Base-by-base conservation (phyloP, 768 basidiomycete species). In the Mrakia hoshinonis region DNA sequence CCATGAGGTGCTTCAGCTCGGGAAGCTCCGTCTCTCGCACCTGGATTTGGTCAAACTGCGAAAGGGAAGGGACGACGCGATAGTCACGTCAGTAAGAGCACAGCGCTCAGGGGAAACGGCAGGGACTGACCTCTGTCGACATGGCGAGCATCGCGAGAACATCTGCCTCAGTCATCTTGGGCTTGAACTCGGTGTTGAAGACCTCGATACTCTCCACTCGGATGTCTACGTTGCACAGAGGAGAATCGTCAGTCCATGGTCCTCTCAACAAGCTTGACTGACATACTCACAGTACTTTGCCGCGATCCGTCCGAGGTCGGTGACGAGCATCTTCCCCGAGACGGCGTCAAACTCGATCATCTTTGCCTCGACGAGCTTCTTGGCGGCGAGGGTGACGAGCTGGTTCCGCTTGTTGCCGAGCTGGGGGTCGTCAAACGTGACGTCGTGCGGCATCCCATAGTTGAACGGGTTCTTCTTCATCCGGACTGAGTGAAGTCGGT, bases 271-370 rank as follows among this genome's bases (percentile, higher is more conserved):
- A n/a, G n/a, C n/a, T n/a, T n/a, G n/a, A n/a, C n/a, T n/a, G n/a
- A n/a, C n/a, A n/a, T n/a, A 72, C 70, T 26, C 29, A 72, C 70
- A 99, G 79, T 96, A 99, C 80, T 90, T 94, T 4, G 95, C 92
- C 0, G 96, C 93, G 75, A 98, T 94, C 74, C 92, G 83, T n/a
- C 96, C 96, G 2, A 95, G 80, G 74, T 96, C 94, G n/a, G 89
- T 91, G 74, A 88, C 86, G 2, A 83, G 81, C 69, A 96, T 87
- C 2, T 83, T 80, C 15, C 85, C 86, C 5, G 81, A 83, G 0
- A 78, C 78, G 46, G 81, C 78, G 76, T 92, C 87, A 76, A 87
- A 90, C 55, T 85, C 82, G 66, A 97, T 88, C 96, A 99, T 99
- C 49, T 85, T 83, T 15, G 86, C 83, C 36, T 85, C 82, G 29